Evolutionary conservation across 2,329 filamentous ascomycete genomes (phyloP), one percentile per base, ranked within the genome.

Genomic region (Aspergillus alliaceus): DNA sequence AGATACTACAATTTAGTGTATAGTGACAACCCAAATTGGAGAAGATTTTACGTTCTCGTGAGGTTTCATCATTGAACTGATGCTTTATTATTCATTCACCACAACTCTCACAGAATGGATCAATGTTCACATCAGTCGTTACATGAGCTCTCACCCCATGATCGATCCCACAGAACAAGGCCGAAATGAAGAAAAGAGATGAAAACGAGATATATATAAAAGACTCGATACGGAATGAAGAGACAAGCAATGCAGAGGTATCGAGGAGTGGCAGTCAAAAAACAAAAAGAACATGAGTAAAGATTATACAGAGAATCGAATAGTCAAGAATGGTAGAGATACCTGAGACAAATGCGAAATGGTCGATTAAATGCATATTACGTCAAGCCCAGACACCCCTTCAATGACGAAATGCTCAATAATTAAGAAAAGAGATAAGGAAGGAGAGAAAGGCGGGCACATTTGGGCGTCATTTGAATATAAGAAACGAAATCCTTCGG

Each of bases 291-390:
- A 44, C 29, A 15, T 24, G 34, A 29, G 31, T 22, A 56, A 59
- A 53, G 53, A 59, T 52, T 50, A 56, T 54, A 61, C 54, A 58
- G 39, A 56, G 50, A 59, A 61, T 49, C 25, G 31, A 57, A 59
- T n/a, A 54, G 24, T 31, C 14, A 29, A 18, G 24, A 44, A 31
- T 47, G 29, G 39, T 20, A 48, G 25, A 18, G 20, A n/a, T 46
- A 54, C 34, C 27, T 35, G 14, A 53, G 51, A 40, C 48, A 53
- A 14, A 57, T 27, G 24, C 18, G 12, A 24, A 32, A 24, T 32
- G 20, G 42, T 24, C 29, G 53, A 57, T 56, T 53, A 54, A 59
- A 59, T 49, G 50, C 29, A 53, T 53, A 59, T 59, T 39, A 24
- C 35, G 48, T 40, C 34, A 49, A 34, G 44, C 24, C 40, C 56